phyloP scores from a whole-genome alignment of 768 basidiomycete genomes.

The Russula griseocarnosa region DNA sequence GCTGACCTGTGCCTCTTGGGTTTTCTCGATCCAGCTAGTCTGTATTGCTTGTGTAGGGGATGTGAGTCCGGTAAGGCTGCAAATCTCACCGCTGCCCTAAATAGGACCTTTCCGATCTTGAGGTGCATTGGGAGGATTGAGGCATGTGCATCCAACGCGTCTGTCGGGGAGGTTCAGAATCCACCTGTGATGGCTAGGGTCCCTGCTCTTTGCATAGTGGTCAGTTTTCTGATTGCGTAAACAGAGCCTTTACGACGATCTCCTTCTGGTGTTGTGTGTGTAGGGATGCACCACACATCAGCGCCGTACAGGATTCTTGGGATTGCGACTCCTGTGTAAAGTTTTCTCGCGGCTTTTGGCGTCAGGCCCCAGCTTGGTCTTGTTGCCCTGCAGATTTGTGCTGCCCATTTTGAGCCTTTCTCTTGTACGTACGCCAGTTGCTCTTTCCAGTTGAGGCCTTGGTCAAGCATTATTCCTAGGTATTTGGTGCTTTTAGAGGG shows the following conservation, averaged over 20 bases:
- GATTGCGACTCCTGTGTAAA: neutral
- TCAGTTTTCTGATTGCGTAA: neutral
- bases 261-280: neutral
- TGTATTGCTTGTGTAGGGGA: neutral
- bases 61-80: neutral
- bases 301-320: neutral
- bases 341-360: neutral
- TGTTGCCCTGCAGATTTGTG: neutral
- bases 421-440: neutral
- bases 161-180: neutral
- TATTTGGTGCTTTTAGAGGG: neutral
- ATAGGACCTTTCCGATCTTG: neutral
- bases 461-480: neutral
- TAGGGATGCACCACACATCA: neutral
- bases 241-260: no score
- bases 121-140: neutral
- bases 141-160: neutral
- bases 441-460: constrained; percentile 10
- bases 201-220: neutral
- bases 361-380: neutral
- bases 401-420: neutral
- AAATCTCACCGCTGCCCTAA: neutral
- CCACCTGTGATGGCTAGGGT: neutral
- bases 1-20: no score
- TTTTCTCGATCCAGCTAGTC: no score